Evolutionary conservation across 257 asterid species (phyloP), one percentile per base, ranked within the genome.

Genomic region (Anisodus tanguticus): DNA sequence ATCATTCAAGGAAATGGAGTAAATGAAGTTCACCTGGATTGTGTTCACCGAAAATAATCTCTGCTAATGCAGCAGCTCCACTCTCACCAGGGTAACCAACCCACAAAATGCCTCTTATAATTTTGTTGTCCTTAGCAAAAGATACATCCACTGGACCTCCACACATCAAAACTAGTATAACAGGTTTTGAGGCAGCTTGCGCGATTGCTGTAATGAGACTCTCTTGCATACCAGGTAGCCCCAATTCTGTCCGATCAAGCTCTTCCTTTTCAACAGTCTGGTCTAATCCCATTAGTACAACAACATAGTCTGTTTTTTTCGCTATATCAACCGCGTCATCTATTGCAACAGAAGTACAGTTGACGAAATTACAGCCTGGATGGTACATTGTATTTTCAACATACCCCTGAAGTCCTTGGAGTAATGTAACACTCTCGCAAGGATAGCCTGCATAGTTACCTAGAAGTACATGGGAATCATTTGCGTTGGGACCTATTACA

Each of bases 91-190:
- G 97, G 86, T 90, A 91, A 58, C 95, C 93, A 41, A 41, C 45
- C 45, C 45, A 41, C 6, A 41, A 41, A 66, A 93, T 92, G 89
- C 95, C 86, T 84, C 92, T 92, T 6, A 93, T 86, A 47, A 90
- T 92, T 0, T 89, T 84, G 58, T 92, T 82, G 4, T 66, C 53
- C 85, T 89, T 93, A 5, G 96, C 94, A 41, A 92, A 93, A 54
- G 96, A 87, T 39, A 93, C 87, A 79, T 93, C 97, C 2, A 93
- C 88, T n/a, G 94, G 94, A 83, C 97, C 95, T 80, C 97, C 97
- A 83, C 87, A 86, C 17, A 90, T 76, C 57, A 92, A 85, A 51
- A 92, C 93, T 35, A 92, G 84, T 4, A 91, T 88, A 62, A 92
- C 89, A 0, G 95, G 92, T 16, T 79, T 85, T 26, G 86, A 89